Conservation (phyloP, 495 filamentous ascomycete species). For the Elasticomyces elasticus region DNA sequence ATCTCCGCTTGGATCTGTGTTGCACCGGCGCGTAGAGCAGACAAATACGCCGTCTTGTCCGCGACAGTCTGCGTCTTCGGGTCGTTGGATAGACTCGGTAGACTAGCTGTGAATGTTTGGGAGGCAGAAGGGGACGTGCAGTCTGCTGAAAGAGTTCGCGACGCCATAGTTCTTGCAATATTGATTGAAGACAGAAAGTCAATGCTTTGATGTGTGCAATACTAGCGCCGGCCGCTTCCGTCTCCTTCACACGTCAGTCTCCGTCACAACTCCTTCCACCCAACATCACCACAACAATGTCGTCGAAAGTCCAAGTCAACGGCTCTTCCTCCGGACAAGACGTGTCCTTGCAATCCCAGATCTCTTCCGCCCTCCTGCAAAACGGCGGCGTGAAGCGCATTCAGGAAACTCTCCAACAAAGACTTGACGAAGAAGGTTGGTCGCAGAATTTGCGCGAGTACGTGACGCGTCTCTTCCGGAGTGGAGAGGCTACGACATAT, state of each 20-base stretch:
- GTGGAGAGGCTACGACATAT: conserved; percentile 14
- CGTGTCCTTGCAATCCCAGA: conserved; percentile 7
- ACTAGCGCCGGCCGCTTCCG: too few relatives aligned
- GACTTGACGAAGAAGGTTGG: conserved; percentile 19
- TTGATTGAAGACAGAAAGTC: too few relatives aligned
- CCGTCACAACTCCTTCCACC: too few relatives aligned
- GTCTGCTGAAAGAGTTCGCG: conserved; percentile 37
- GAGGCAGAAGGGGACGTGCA: conserved; percentile 51
- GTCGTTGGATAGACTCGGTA: conserved; percentile 34
- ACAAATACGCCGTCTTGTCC: conserved; percentile 57
- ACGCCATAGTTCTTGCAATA: too few relatives aligned
- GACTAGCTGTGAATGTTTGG: conserved; percentile 34
- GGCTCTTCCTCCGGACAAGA: conserved; percentile 10
- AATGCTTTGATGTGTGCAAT: background rate
- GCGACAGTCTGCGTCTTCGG: conserved; percentile 40
- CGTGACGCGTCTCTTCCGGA: conserved; percentile 6
- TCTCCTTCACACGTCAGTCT: too few relatives aligned
- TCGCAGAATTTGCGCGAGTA: conserved; percentile 17
- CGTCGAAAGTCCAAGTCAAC: conserved; percentile 12
- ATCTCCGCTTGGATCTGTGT: conserved; percentile 57
- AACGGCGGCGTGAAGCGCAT: conserved; percentile 21
- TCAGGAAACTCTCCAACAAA: conserved; percentile 11
- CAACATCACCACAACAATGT: conserved; percentile 8
- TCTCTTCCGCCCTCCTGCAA: conserved; percentile 9
- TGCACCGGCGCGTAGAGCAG: conserved; percentile 51